A percentile compares a stretch with the other conserved stretches of the same genome.
Conservation (phyloP, 371 early-diverging fungal species). For the Lichtheimia hyalospora region DNA sequence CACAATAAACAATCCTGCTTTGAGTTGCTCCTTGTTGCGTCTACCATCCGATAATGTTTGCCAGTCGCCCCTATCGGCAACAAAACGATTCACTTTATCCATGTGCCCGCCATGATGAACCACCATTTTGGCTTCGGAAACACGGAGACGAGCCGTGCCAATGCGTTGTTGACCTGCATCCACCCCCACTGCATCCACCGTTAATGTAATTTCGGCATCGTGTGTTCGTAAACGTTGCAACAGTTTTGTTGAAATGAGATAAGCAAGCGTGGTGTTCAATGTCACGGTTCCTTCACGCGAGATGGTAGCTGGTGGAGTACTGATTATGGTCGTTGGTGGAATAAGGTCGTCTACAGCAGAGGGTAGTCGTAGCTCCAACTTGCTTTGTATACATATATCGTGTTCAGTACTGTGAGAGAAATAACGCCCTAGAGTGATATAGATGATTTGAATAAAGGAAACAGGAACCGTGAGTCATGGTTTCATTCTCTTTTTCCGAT, state of each 20-base stretch:
- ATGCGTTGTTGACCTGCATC: conserved; percentile 12
- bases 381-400: conserved; percentile 38
- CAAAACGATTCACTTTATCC: conserved; percentile 39
- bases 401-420: conserved; percentile 29
- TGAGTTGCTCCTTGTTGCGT: conserved; percentile 25
- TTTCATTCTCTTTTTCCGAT: neutral
- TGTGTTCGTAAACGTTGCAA: conserved; percentile 33
- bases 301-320: conserved; percentile 25
- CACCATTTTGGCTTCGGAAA: conserved; percentile 42
- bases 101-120: conserved; percentile 33
- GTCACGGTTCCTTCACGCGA: conserved; percentile 23
- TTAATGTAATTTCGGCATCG: conserved; percentile 29
- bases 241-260: conserved; percentile 43
- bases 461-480: neutral
- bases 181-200: conserved; percentile 11
- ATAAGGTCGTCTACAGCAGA: conserved; percentile 45
- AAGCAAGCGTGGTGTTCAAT: conserved; percentile 38
- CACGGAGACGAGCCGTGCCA: conserved; percentile 18
- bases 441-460: conserved; percentile 6
- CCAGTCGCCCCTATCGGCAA: conserved; percentile 46
- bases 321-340: conserved; percentile 38
- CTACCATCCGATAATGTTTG: conserved; percentile 13
- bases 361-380: conserved; percentile 44
- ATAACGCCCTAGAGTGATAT: conserved; percentile 28
- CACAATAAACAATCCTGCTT: conserved; percentile 43